phyloP scores from a whole-genome alignment of 1,139 yeast species.

The Yarrowia galli region DNA sequence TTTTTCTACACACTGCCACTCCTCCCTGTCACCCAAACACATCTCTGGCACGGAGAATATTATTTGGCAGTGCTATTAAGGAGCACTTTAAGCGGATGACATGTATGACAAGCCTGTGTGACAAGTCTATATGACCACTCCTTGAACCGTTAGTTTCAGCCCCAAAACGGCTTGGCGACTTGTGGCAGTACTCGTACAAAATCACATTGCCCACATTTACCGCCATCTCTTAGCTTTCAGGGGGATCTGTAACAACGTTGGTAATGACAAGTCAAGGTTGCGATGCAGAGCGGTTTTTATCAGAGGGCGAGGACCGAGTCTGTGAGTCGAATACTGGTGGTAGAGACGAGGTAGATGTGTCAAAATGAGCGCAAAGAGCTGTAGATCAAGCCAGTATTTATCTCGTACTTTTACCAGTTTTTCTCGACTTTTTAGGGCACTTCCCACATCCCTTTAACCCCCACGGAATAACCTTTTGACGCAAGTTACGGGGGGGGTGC shows the following conservation, averaged over 20 bases:
- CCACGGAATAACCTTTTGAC: slow-evolving; percentile 1
- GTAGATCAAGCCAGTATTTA: not conserved
- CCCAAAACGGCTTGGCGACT: not conserved
- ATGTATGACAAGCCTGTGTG: not conserved
- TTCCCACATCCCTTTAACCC: not conserved
- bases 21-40: no score
- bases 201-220: no score
- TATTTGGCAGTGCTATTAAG: not conserved
- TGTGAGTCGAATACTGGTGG: no score
- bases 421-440: not conserved
- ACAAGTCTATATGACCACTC: no score
- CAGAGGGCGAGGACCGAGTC: no score
- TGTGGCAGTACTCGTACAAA: no score
- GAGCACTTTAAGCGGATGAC: not conserved
- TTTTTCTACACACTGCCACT: no score
- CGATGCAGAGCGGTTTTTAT: not conserved
- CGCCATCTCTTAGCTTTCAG: slow-evolving; percentile 17
- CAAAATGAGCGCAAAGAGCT: not conserved
- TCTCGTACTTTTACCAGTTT: not conserved
- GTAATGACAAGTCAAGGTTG: slow-evolving; percentile 4
- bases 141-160: not conserved
- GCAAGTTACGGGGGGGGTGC: slow-evolving; percentile 26
- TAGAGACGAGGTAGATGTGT: no score
- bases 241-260: slow-evolving; percentile 30
- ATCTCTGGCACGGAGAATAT: no score